Base-by-base conservation (phyloP, 2,329 filamentous ascomycete species). In the Drechslerella stenobrocha region DNA sequence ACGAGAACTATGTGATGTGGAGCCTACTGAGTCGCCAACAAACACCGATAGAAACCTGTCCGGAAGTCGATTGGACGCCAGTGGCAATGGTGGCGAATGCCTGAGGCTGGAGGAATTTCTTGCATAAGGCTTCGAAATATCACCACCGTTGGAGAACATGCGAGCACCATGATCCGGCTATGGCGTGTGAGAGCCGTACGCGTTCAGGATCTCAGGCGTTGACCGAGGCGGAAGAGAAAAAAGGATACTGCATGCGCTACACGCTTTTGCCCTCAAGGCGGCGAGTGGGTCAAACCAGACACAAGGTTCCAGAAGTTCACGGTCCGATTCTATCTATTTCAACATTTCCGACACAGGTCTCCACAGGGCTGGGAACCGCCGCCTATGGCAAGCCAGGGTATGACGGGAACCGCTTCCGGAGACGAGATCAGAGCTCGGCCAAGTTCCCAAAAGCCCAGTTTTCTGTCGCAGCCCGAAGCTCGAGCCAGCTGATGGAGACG, bases 1-100 rank as follows among this genome's bases (percentile, higher is more conserved):
- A 63, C 55, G 46, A 52, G 23, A 47, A 64, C 44, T 51, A 64
- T 52, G 37, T 42, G 59, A 52, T 64, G 59, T 52, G 61, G 61
- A 58, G 57, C 37, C 18, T 20, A 42, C 15, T 42, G 37, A 42
- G 59, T 66, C 61, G 61, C 61, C 61, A 66, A 48, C 61, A 53
- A 37, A 61, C 57, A 65, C 52, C 24, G 24, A 42, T 32, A n/a
- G 11, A 20, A 58, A 53, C 52, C 53, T 53, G 59, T 53, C 53
- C 22, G 4, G 15, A 42, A 42, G 37, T 18, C 37, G 15, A 42
- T 42, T 42, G 37, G 37, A 42, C 15, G 37, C 37, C 37, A 3
- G 37, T 42, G 37, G 37, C 37, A 42, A 13, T 18, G 18, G 37
- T 42, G 37, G 37, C 37, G 18, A 7, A 42, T 42, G 37, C 37